Conservation (phyloP, 1,284 basidiomycete species). For the Ceratorhiza oryzae-sativae region DNA sequence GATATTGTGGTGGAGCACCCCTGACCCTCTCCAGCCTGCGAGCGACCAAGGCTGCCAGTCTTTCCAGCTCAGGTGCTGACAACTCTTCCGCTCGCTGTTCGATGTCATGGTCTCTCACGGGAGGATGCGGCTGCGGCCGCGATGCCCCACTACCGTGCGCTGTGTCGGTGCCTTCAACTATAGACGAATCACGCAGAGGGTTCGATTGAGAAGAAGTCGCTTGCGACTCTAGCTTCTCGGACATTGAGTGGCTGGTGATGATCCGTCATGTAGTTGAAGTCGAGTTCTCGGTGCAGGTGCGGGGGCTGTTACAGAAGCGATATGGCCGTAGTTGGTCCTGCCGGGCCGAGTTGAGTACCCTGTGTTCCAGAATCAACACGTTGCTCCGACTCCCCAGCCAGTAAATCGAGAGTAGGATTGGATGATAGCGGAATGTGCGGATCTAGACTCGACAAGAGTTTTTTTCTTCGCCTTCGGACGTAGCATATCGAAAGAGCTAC, state of each 20-base stretch:
- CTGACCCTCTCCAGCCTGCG: conserved; percentile 16
- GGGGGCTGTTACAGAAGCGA: neutral
- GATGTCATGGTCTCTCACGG: neutral
- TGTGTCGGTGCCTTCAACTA: neutral
- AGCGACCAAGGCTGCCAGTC: conserved; percentile 13
- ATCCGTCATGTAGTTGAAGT: conserved; percentile 5
- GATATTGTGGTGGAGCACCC: conserved; percentile 28
- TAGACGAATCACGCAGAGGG: neutral
- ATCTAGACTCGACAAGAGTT: neutral
- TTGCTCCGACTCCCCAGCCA: neutral
- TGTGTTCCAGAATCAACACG: neutral
- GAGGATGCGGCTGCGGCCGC: neutral
- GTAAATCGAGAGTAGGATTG: conserved; percentile 8
- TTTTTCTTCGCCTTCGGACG: neutral
- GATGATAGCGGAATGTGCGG: conserved; percentile 4
- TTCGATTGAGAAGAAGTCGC: neutral
- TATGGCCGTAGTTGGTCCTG: neutral
- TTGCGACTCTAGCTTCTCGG: neutral
- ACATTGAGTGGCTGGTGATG: neutral
- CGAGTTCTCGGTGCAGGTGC: neutral
- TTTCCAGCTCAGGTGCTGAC: conserved; percentile 23
- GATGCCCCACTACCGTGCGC: neutral
- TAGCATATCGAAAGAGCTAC: neutral
- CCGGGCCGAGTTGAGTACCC: neutral
- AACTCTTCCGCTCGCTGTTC: conserved; percentile 32